These are phyloP conservation scores for Solanum raphanifolium DNA, from an alignment of 257 asterid genomes.

Conservation along the genomic window DNA sequence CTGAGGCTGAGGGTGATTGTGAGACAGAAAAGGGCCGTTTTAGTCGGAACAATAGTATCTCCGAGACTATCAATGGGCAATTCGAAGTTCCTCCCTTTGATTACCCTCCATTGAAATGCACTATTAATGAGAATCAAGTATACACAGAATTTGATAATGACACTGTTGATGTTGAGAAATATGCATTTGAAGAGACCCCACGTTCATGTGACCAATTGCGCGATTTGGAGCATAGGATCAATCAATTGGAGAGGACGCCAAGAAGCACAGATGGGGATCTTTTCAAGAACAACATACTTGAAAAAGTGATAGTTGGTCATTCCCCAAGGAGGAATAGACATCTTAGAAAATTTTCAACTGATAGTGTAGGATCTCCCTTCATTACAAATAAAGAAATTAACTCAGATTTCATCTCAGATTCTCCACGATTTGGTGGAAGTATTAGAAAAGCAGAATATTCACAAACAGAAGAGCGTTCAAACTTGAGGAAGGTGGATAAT, in stretches of 20 bases:
- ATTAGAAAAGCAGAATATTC: slow-evolving; percentile 45
- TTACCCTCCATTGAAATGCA: slow-evolving; percentile 85
- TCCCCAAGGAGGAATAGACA: slow-evolving; percentile 62
- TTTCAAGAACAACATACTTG: slow-evolving; percentile 44
- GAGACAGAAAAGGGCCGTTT: slow-evolving; percentile 12
- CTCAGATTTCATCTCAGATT: slow-evolving; percentile 37
- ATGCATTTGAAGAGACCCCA: slow-evolving; percentile 76
- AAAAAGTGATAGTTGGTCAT: slow-evolving; percentile 76
- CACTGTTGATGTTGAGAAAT: slow-evolving; percentile 60
- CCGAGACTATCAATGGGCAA: slow-evolving; percentile 41
- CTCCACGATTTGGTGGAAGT: slow-evolving; percentile 53
- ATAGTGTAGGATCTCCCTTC: slow-evolving; percentile 39
- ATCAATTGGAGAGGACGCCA: slow-evolving; percentile 79
- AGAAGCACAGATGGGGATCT: slow-evolving; percentile 51
- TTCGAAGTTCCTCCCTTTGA: slow-evolving; percentile 40
- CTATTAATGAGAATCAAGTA: slow-evolving; percentile 32
- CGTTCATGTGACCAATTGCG: slow-evolving; percentile 45
- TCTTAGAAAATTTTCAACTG: slow-evolving; percentile 49
- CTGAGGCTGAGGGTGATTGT: slow-evolving; percentile 54
- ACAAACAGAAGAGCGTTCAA: slow-evolving; percentile 41
- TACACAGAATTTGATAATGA: slow-evolving; percentile 52
- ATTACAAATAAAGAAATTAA: slow-evolving; percentile 36
- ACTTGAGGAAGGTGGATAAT: slow-evolving; percentile 44
- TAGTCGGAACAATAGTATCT: slow-evolving; percentile 40
- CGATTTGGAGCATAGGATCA: slow-evolving; percentile 70